These are phyloP conservation scores for Rhodocollybia butyracea DNA, from an alignment of 768 basidiomycete species.

Conservation along the genomic window DNA sequence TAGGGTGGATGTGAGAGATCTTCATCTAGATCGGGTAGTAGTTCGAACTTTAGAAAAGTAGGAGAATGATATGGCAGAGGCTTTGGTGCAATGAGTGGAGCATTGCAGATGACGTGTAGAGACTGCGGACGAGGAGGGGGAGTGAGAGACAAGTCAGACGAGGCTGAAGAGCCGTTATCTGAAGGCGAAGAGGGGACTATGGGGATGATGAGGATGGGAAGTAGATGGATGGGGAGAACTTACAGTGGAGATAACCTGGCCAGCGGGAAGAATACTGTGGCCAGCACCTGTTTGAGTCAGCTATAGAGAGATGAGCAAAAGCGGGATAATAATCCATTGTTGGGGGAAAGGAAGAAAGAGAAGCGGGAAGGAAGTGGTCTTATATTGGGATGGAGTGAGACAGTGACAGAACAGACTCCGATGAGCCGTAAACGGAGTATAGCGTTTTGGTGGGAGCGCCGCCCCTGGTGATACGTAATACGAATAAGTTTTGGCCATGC, in stretches of 20 bases:
- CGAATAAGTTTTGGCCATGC: conserved; percentile 19
- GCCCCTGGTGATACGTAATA: conserved; percentile 23
- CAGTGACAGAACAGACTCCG: conserved; percentile 23
- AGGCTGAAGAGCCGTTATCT: conserved; percentile 21
- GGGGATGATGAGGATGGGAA: background rate
- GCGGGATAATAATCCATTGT: conserved; percentile 10
- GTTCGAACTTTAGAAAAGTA: conserved; percentile 64
- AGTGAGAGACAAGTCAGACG: conserved; percentile 15
- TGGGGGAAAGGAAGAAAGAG: conserved; percentile 8
- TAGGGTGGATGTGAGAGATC: conserved; percentile 71
- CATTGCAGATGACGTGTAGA: conserved; percentile 57
- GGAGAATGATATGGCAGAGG: conserved; percentile 71
- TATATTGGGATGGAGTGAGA: conserved; percentile 28
- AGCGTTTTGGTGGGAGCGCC: conserved; percentile 16
- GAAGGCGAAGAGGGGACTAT: conserved; percentile 44
- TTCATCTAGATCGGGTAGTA: conserved; percentile 62
- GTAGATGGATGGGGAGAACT: conserved; percentile 2
- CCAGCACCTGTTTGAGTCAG: conserved; percentile 16
- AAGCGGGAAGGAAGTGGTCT: conserved; percentile 12
- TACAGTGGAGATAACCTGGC: background rate
- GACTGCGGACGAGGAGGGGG: conserved; percentile 22
- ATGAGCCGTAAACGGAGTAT: conserved; percentile 16
- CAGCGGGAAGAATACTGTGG: conserved; percentile 13
- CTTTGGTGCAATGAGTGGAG: conserved; percentile 65
- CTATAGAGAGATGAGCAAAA: conserved; percentile 16